Evolutionary conservation across 371 early-diverging fungal genomes (phyloP).

Genomic region (Syncephalastrum racemosum): DNA sequence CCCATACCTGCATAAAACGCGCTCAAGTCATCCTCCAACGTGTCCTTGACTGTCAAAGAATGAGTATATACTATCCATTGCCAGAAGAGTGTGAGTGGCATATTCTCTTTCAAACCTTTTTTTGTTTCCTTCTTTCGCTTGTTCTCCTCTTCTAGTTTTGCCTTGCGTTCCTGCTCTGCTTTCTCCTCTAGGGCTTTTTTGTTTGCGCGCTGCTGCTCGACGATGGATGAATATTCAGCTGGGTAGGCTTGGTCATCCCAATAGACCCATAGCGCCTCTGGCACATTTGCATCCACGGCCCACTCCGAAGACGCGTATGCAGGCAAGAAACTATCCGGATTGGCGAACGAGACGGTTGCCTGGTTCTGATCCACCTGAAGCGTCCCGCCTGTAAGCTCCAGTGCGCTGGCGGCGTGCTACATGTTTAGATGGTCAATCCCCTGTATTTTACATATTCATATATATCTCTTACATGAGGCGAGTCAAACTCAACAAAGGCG

Average conservation of each 20-base stretch:
- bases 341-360: constrained; percentile 43
- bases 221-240: constrained; percentile 28
- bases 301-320: constrained; percentile 51
- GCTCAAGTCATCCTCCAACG: constrained; percentile 41
- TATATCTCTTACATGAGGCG: constrained; percentile 24
- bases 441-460: background rate
- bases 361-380: constrained; percentile 42
- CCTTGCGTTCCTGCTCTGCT: constrained; percentile 27
- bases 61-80: background rate
- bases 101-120: constrained; percentile 7
- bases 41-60: constrained; percentile 17
- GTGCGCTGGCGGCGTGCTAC: constrained; percentile 32
- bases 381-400: constrained; percentile 20
- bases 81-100: background rate
- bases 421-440: background rate
- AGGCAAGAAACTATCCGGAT: constrained; percentile 51
- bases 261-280: constrained; percentile 47
- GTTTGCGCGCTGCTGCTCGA: constrained; percentile 24
- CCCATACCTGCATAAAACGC: constrained; percentile 51
- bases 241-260: constrained; percentile 56
- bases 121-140: constrained; percentile 11
- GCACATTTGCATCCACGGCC: constrained; percentile 32
- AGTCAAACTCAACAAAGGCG: constrained; percentile 54
- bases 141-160: constrained; percentile 19
- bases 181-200: constrained; percentile 22